Conservation (phyloP, 257 asterid species). For the Primulina tabacum region DNA sequence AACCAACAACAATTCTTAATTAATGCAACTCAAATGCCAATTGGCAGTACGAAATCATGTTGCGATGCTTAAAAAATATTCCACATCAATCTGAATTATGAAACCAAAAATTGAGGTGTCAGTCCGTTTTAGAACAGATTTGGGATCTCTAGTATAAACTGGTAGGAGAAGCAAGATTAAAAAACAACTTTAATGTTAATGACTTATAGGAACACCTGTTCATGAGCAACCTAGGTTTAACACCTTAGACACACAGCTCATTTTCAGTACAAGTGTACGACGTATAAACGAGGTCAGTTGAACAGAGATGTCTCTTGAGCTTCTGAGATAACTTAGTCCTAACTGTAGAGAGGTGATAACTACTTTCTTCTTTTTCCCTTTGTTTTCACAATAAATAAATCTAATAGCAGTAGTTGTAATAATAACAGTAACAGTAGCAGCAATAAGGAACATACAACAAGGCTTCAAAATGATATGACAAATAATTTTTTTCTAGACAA, state of each 20-base stretch:
- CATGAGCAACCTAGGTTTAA: background rate
- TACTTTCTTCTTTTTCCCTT: constrained; percentile 6
- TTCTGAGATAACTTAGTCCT: constrained; percentile 16
- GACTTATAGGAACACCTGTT: background rate
- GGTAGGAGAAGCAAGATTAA: background rate
- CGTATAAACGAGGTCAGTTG: constrained; percentile 14
- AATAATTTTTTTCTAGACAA: background rate
- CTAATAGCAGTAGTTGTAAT: background rate
- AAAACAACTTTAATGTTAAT: background rate
- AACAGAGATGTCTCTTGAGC: background rate
- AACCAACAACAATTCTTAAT: background rate
- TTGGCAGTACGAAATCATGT: background rate
- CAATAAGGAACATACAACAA: too few species aligned
- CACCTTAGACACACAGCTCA: constrained; percentile 3
- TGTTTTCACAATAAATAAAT: background rate
- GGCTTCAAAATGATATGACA: background rate
- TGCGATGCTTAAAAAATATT: background rate
- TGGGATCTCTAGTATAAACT: background rate
- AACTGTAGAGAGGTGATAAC: background rate
- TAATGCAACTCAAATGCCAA: background rate
- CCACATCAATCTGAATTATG: background rate
- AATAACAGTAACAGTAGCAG: too few species aligned
- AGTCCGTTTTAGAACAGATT: too few species aligned
- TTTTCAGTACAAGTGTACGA: background rate
- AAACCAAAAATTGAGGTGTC: constrained; percentile 8